phyloP scores from a whole-genome alignment of 202 grass and related monocot species.

The Panicum virgatum region DNA sequence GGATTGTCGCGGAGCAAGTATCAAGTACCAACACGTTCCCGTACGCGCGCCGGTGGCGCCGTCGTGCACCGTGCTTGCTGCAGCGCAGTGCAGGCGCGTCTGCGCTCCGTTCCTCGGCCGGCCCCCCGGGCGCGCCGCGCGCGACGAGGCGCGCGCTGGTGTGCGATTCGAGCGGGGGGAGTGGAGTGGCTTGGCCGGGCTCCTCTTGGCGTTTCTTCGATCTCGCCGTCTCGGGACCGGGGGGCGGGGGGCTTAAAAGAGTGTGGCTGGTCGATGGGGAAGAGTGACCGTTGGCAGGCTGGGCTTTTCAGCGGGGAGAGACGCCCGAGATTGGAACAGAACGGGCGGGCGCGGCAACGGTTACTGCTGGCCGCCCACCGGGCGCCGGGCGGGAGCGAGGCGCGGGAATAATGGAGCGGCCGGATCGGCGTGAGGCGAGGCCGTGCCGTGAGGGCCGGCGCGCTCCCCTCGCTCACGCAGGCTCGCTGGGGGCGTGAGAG shows the following conservation, averaged over 20 bases:
- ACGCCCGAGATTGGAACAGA: neutral
- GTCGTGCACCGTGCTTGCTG: constrained; percentile 9
- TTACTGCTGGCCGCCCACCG: constrained; percentile 7
- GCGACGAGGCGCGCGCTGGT: constrained; percentile 10
- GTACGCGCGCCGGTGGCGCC: constrained; percentile 29
- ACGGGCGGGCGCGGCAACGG: constrained; percentile 34
- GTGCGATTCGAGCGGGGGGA: constrained; percentile 2
- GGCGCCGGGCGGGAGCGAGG: neutral
- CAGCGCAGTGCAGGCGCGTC: neutral
- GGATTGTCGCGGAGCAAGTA: neutral
- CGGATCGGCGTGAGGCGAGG: constrained; percentile 28
- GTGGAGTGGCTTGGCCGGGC: neutral
- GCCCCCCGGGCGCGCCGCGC: neutral
- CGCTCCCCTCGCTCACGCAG: neutral
- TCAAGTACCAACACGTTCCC: constrained; percentile 21
- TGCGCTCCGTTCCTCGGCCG: constrained; percentile 36
- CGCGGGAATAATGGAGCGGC: constrained; percentile 39
- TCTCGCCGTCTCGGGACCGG: constrained; percentile 4
- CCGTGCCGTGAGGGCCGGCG: no score
- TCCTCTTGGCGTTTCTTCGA: constrained; percentile 38
- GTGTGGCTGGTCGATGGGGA: neutral
- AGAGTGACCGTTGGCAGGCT: constrained; percentile 37
- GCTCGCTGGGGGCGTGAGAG: constrained; percentile 6
- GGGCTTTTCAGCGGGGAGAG: neutral
- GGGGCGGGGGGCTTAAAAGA: neutral